Evolutionary conservation across 225 moss, liverwort and hornwort species (phyloP).

Genomic region (Rhytidiadelphus loreus): DNA sequence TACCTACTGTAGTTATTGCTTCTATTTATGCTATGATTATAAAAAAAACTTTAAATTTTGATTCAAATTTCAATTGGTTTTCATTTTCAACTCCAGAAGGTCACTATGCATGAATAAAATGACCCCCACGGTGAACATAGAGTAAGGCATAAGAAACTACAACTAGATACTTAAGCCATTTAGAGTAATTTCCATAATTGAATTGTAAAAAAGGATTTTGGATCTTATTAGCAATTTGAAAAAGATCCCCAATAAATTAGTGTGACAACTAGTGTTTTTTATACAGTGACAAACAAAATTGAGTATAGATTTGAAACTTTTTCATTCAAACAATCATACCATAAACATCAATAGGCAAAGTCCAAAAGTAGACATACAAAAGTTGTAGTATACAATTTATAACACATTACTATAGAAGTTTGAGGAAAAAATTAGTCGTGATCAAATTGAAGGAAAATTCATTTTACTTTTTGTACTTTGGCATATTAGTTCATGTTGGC

Average conservation of each 20-base stretch:
- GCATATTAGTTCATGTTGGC: no score
- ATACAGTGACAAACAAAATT: not conserved
- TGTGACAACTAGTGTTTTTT: no score
- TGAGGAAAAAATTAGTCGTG: no score
- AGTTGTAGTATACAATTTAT: no score
- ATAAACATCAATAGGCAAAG: not conserved
- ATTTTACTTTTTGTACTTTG: no score
- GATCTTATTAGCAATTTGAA: not conserved
- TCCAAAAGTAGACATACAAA: not conserved
- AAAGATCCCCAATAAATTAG: no score
- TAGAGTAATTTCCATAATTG: not conserved
- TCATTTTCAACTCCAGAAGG: not conserved
- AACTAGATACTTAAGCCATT: not conserved
- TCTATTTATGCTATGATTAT: not conserved
- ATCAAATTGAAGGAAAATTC: no score
- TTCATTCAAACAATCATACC: not conserved
- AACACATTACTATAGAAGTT: no score
- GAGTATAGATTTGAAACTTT: not conserved
- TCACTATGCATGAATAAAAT: not conserved
- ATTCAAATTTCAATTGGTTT: not conserved
- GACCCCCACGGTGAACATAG: rapidly evolving
- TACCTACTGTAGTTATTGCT: not conserved
- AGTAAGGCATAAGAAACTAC: not conserved
- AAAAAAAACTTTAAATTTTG: not conserved
- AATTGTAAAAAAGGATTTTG: not conserved